Evolutionary conservation across 305 asterid species (phyloP).

Genomic region (Plantago rigida): DNA sequence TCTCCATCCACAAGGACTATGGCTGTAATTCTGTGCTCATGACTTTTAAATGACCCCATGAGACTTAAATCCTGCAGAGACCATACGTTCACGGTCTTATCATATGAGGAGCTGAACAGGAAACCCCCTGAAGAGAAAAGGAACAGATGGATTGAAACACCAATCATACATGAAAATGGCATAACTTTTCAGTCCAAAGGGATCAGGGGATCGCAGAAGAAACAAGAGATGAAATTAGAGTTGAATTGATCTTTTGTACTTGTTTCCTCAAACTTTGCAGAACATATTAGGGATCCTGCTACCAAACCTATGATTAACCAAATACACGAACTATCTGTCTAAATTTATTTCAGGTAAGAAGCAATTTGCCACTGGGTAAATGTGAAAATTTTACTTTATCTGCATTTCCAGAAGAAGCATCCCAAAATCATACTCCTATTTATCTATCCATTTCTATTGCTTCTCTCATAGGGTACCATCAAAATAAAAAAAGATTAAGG

Average conservation of each 20-base stretch:
- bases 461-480: not conserved
- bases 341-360: not conserved
- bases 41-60: slow-evolving; percentile 71
- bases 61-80: slow-evolving; percentile 66
- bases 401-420: not conserved
- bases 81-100: slow-evolving; percentile 75
- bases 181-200: not conserved
- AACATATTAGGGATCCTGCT: too few species aligned
- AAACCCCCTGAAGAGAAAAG: slow-evolving; percentile 53
- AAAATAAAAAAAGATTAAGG: not conserved
- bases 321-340: not conserved
- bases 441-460: not conserved
- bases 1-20: slow-evolving; percentile 53
- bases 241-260: too few species aligned
- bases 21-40: slow-evolving; percentile 66
- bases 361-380: not conserved
- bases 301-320: not conserved
- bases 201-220: not conserved
- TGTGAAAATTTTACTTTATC: too few species aligned
- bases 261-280: too few species aligned
- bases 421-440: not conserved
- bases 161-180: slow-evolving; percentile 10
- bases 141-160: slow-evolving; percentile 12
- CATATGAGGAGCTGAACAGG: slow-evolving; percentile 87
- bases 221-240: not conserved